Evolutionary conservation across 257 asterid species (phyloP).

Genomic region (Ilex asprella): DNA sequence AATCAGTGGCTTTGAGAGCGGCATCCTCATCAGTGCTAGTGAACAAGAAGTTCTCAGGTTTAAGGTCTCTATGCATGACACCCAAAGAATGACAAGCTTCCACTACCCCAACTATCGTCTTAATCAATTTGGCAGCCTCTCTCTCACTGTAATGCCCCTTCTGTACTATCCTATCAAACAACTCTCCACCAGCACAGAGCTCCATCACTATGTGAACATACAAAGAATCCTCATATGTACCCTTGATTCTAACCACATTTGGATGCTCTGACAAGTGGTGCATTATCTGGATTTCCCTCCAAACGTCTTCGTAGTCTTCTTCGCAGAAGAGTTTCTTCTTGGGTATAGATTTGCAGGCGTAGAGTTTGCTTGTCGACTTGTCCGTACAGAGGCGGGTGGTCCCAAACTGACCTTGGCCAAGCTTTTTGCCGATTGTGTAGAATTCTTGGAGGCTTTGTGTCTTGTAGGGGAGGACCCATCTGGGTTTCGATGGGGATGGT

Average conservation of each 20-base stretch:
- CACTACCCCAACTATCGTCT: slow-evolving; percentile 73
- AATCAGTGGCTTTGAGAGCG: slow-evolving; percentile 80
- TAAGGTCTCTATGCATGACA: slow-evolving; percentile 87
- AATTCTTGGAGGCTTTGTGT: slow-evolving; percentile 37
- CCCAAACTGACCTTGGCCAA: slow-evolving; percentile 70
- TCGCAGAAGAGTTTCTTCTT: slow-evolving; percentile 51
- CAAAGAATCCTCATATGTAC: slow-evolving; percentile 62
- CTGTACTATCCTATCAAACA: slow-evolving; percentile 75
- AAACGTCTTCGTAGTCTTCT: slow-evolving; percentile 63
- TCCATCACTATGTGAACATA: slow-evolving; percentile 85
- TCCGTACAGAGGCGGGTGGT: slow-evolving; percentile 54
- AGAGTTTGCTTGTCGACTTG: slow-evolving; percentile 36
- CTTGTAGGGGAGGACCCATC: slow-evolving; percentile 56
- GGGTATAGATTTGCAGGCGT: slow-evolving; percentile 65
- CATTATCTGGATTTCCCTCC: slow-evolving; percentile 80
- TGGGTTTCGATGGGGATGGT: slow-evolving; percentile 28
- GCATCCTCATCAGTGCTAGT: slow-evolving; percentile 69
- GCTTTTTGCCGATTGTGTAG: slow-evolving; percentile 50
- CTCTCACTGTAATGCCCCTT: slow-evolving; percentile 83
- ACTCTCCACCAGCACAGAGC: slow-evolving; percentile 84
- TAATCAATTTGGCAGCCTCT: slow-evolving; percentile 70
- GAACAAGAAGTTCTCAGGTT: slow-evolving; percentile 90
- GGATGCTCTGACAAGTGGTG: slow-evolving; percentile 47
- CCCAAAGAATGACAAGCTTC: slow-evolving; percentile 85
- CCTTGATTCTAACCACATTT: slow-evolving; percentile 62